A percentile compares a stretch with the other conserved stretches of the same genome.
phyloP scores from a whole-genome alignment of 164 flowering plant genomes.

The Vitis rupestris region DNA sequence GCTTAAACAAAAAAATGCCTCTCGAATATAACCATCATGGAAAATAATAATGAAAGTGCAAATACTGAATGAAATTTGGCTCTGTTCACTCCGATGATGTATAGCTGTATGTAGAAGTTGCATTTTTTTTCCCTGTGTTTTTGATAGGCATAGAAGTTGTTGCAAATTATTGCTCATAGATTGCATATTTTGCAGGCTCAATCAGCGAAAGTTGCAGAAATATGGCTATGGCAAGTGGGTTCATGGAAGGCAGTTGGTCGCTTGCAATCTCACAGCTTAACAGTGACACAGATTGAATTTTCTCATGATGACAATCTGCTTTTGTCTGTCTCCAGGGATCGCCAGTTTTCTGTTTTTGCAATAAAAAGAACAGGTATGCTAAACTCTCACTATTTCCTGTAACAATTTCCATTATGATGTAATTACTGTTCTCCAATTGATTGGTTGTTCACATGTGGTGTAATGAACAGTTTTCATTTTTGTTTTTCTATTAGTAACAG shows the following conservation, averaged over 20 bases:
- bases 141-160: no score
- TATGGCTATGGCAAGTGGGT: conserved; percentile 96
- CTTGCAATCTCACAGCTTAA: conserved; percentile 84
- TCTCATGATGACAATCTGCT: conserved; percentile 75
- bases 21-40: no score
- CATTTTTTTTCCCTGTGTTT: no score
- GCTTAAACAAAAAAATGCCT: background rate
- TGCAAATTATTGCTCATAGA: background rate
- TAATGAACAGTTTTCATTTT: background rate
- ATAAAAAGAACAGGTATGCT: conserved; percentile 59
- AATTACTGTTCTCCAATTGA: background rate
- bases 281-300: conserved; percentile 89
- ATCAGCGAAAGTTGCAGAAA: conserved; percentile 74
- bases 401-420: background rate
- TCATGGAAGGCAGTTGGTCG: conserved; percentile 92
- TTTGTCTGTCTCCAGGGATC: conserved; percentile 93
- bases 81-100: background rate
- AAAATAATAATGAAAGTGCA: no score
- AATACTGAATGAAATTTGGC: background rate
- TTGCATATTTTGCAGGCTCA: conserved; percentile 67
- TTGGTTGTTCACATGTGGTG: background rate
- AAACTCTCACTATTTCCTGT: background rate
- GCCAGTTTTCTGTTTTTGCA: conserved; percentile 81
- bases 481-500: no score
- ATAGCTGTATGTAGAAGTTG: no score